Conservation (phyloP, 2,329 filamentous ascomycete genomes). For the Colletotrichum truncatum region DNA sequence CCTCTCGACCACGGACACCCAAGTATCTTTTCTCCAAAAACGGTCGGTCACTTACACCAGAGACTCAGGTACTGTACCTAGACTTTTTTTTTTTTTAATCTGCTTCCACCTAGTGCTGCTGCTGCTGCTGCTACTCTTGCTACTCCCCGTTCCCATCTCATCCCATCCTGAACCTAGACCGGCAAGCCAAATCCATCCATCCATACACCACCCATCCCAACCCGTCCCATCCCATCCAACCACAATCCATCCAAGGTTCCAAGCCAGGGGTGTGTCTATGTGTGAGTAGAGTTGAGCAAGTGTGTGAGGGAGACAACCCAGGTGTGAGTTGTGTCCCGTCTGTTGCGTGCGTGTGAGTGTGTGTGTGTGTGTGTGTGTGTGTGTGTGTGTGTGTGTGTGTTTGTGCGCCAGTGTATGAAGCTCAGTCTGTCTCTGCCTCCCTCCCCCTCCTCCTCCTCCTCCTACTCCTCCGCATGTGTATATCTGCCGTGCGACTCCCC, state of each 20-base stretch:
- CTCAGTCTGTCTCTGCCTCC: slow-evolving; percentile 10
- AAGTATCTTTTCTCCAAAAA: background rate
- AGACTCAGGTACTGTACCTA: background rate
- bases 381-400: background rate
- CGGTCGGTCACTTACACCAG: too few species aligned
- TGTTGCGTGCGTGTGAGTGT: background rate
- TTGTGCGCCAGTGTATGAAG: slow-evolving; percentile 2
- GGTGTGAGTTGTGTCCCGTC: slow-evolving; percentile 7
- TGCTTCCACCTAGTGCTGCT: background rate
- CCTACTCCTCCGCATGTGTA: slow-evolving; percentile 27
- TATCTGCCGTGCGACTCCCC: slow-evolving; percentile 27
- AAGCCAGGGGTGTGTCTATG: slow-evolving; percentile 5
- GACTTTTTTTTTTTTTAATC: background rate
- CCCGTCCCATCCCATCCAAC: slow-evolving; percentile 11
- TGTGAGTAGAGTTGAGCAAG: too few species aligned
- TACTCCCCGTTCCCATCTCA: slow-evolving; percentile 25
- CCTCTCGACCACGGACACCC: background rate
- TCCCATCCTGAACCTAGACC: slow-evolving; percentile 20
- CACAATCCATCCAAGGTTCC: slow-evolving; percentile 14
- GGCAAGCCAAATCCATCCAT: background rate
- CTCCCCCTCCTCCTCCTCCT: background rate
- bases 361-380: slow-evolving; percentile 3
- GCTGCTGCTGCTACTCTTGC: background rate
- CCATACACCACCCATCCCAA: background rate
- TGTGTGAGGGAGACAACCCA: background rate